Percentiles rank a stretch among this genome's conserved stretches.
Evolutionary conservation across 2,329 filamentous ascomycete genomes (phyloP).

Genomic region (Lasiodiplodia sp.): DNA sequence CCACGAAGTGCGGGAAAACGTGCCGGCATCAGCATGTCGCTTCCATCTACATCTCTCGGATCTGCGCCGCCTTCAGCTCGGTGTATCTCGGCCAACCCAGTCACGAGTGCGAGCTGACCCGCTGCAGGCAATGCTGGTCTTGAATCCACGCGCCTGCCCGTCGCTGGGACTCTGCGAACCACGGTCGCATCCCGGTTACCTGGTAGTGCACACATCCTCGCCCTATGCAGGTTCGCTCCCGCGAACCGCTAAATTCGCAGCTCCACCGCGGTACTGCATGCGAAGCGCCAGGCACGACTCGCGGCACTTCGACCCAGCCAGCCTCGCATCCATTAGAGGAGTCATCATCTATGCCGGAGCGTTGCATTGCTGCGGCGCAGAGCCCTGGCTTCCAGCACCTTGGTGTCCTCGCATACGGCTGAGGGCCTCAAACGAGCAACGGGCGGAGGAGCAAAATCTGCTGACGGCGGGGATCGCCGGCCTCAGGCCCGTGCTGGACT

Average conservation of each 20-base stretch:
- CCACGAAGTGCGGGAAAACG: neutral
- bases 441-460: constrained; percentile 17
- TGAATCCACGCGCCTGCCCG: neutral
- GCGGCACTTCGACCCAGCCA: neutral
- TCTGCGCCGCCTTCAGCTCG: neutral
- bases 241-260: constrained; percentile 19
- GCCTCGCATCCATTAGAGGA: neutral
- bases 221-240: neutral
- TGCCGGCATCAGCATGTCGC: neutral
- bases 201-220: neutral
- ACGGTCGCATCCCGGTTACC: neutral
- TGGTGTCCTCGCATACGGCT: constrained; percentile 8
- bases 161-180: neutral
- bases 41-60: neutral
- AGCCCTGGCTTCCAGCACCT: neutral
- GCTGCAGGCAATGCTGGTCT: constrained; percentile 2
- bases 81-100: neutral
- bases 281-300: neutral
- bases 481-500: constrained; percentile 12
- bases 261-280: constrained; percentile 14
- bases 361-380: neutral
- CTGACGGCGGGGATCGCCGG: constrained; percentile 12
- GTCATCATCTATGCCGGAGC: neutral
- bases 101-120: constrained; percentile 1
- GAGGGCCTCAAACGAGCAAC: constrained; percentile 4